Conservation (phyloP, 129 eudicot species). For the Silybum marianum region DNA sequence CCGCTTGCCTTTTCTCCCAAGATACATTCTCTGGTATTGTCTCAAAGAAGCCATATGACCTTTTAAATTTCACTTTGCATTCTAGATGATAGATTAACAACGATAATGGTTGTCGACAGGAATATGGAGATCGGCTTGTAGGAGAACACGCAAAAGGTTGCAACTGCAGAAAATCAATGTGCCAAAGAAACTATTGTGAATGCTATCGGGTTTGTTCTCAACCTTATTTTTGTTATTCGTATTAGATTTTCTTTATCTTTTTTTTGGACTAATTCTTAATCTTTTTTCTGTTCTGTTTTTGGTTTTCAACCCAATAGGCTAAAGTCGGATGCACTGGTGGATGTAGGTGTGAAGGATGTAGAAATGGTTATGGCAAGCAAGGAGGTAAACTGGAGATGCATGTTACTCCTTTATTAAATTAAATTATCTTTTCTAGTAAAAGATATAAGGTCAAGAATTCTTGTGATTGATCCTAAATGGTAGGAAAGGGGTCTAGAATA, state of each 20-base stretch:
- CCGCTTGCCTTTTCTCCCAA: conserved; percentile 80
- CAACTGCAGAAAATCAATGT: conserved; percentile 87
- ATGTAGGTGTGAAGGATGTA: conserved; percentile 89
- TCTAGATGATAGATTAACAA: not conserved
- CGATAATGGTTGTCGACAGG: conserved; percentile 41
- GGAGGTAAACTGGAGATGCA: conserved; percentile 50
- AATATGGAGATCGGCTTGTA: conserved; percentile 38
- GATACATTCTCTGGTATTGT: conserved; percentile 31
- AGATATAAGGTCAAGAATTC: not conserved
- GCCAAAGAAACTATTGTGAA: conserved; percentile 74
- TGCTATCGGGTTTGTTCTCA: conserved; percentile 68
- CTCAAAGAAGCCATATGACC: conserved; percentile 36
- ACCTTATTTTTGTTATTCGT: not conserved
- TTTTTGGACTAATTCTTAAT: not conserved
- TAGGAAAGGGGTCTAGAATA: not conserved
- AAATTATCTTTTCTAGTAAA: not conserved
- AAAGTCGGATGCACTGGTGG: conserved; percentile 75
- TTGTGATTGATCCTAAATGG: not conserved
- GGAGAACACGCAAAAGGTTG: conserved; percentile 81
- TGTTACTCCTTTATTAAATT: not conserved
- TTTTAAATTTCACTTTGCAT: not conserved
- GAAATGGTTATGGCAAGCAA: conserved; percentile 62
- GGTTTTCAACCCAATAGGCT: conserved; percentile 42
- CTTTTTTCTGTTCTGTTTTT: not conserved
- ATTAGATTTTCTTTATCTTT: not conserved